Evolutionary conservation across 306 rosid species (phyloP).

Genomic region (Prunus kanzakura): DNA sequence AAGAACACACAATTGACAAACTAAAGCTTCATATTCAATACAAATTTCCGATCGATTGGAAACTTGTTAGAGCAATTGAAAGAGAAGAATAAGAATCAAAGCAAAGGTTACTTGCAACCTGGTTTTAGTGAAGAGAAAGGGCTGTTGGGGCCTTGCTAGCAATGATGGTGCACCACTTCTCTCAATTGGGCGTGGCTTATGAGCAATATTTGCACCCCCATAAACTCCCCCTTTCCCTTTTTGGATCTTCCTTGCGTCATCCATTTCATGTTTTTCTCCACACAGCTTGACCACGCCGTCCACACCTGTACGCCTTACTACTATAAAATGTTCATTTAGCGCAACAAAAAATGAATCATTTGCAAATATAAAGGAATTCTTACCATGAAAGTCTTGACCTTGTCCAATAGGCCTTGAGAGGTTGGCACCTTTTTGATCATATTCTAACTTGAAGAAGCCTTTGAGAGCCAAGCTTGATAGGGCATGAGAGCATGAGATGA

Average conservation of each 20-base stretch:
- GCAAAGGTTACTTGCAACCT: slow-evolving; percentile 7
- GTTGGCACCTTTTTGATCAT: neutral
- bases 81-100: slow-evolving; percentile 13
- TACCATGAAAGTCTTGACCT: slow-evolving; percentile 13
- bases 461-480: neutral
- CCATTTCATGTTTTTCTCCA: neutral
- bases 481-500: slow-evolving; percentile 6
- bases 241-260: neutral
- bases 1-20: neutral
- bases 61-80: neutral
- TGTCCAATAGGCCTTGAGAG: neutral
- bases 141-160: neutral
- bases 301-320: neutral
- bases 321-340: neutral
- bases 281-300: neutral
- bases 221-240: slow-evolving; percentile 19
- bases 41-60: neutral
- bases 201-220: slow-evolving; percentile 19
- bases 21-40: neutral
- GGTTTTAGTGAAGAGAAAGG: neutral
- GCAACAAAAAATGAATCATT: neutral
- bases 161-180: slow-evolving; percentile 1
- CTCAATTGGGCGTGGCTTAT: neutral
- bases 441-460: neutral
- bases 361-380: neutral